Conservation (phyloP, 2,329 filamentous ascomycete genomes). For the Sclerotinia nivalis region DNA sequence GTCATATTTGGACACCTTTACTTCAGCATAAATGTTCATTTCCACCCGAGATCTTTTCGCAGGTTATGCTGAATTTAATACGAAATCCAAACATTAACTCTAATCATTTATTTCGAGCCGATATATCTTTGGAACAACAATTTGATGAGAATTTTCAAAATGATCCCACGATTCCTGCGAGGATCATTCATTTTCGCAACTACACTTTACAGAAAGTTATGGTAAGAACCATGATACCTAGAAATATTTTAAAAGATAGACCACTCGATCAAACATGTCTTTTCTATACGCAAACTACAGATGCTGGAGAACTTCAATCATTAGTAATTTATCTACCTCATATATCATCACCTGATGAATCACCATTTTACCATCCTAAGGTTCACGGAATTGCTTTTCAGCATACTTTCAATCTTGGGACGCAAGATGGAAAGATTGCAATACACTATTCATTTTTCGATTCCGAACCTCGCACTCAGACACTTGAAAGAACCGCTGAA, state of each 20-base stretch:
- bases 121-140: slow-evolving; percentile 62
- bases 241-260: slow-evolving; percentile 75
- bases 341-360: slow-evolving; percentile 55
- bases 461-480: slow-evolving; percentile 42
- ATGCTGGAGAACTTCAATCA: slow-evolving; percentile 43
- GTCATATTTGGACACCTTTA: slow-evolving; percentile 53
- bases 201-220: slow-evolving; percentile 61
- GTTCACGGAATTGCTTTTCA: slow-evolving; percentile 74
- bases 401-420: slow-evolving; percentile 60
- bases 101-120: slow-evolving; percentile 74
- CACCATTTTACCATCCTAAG: slow-evolving; percentile 87
- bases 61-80: slow-evolving; percentile 73
- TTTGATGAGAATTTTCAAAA: slow-evolving; percentile 40
- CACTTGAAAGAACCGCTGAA: slow-evolving; percentile 66
- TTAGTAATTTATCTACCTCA: slow-evolving; percentile 81
- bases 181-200: slow-evolving; percentile 49
- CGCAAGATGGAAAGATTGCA: slow-evolving; percentile 53
- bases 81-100: slow-evolving; percentile 80
- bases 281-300: slow-evolving; percentile 54
- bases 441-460: slow-evolving; percentile 61
- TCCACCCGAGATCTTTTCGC: slow-evolving; percentile 59
- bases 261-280: slow-evolving; percentile 81
- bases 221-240: slow-evolving; percentile 75
- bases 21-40: slow-evolving; percentile 62
- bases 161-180: slow-evolving; percentile 40